Conservation (phyloP, 352 stramenopile genomes). For the Phytophthora multivora region DNA sequence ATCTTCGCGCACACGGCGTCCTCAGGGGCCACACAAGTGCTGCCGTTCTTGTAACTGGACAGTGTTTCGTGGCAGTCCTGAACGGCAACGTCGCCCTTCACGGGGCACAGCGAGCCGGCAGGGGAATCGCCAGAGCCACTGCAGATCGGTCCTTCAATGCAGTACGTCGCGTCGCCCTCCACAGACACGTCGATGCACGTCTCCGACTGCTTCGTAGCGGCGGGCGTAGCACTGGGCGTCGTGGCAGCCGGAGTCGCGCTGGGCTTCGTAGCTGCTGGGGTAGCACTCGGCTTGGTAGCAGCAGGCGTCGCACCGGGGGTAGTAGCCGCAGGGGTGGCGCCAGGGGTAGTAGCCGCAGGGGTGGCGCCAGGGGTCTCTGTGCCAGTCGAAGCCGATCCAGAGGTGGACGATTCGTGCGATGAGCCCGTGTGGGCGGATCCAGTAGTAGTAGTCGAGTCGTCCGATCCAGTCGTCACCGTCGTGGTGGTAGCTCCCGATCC, state of each 20-base stretch:
- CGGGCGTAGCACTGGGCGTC: constrained; percentile 18
- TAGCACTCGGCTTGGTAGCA: constrained; percentile 18
- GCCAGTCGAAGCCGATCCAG: constrained; percentile 9
- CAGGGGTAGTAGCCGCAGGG: constrained; percentile 24
- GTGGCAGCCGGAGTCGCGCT: constrained; percentile 25
- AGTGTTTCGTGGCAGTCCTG: constrained; percentile 62
- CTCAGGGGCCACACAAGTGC: constrained; percentile 56
- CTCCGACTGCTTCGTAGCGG: constrained; percentile 21
- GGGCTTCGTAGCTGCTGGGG: constrained; percentile 17
- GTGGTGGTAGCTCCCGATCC: constrained; percentile 20
- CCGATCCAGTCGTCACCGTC: constrained; percentile 22
- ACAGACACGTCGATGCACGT: constrained; percentile 69
- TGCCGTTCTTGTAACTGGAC: constrained; percentile 53
- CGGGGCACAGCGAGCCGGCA: constrained; percentile 52
- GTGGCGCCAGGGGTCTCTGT: constrained; percentile 18
- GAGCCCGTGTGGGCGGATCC: constrained; percentile 12
- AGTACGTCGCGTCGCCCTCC: constrained; percentile 75
- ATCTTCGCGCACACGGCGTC: constrained; percentile 66
- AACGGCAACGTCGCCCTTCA: constrained; percentile 60
- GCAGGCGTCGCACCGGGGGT: constrained; percentile 21
- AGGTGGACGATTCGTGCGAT: constrained; percentile 6
- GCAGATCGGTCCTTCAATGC: constrained; percentile 67
- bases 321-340: constrained; percentile 20
- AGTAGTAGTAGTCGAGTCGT: constrained; percentile 21
- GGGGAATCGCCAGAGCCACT: constrained; percentile 49